Base-by-base conservation (phyloP, 139 green algal species). In the Chlorella ohadii region DNA sequence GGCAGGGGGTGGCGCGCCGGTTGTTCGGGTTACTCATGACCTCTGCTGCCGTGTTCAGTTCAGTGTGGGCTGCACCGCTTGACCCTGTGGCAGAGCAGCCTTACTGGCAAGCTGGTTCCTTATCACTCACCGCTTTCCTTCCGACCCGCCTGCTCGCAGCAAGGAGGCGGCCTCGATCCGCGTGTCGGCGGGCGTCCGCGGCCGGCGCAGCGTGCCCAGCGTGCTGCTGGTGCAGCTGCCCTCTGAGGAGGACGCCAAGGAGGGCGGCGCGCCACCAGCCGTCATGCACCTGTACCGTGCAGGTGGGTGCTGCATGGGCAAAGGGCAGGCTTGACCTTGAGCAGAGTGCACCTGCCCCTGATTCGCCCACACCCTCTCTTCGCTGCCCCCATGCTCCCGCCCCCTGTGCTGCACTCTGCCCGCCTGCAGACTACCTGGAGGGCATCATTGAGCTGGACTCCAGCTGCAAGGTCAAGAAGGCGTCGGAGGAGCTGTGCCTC, bases 251-350 rank as follows among this genome's bases (percentile, higher is more conserved):
- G 38, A 75, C 2, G 38, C 36, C 25, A 27, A 27, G 38, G 44
- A 63, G 27, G 31, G 16, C 28, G 31, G 17, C 47, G n/a, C n/a
- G n/a, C 3, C 23, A 23, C 15, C 25, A 6, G 51, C 31, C 74
- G 68, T 16, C 13, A 39, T 80, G 74, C 74, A 67, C 74, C 28
- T 80, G 23, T 68, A 80, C 33, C 74, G 74, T 6, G 74, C 74
- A 68, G 74, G 74, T 68, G 72, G 23, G 36, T 76, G 70, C 20
- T 36, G 67, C 36, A 5, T 31, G 36, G 41, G 67, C 1, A 56
- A 19, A n/a, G n/a, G n/a, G n/a, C n/a, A n/a, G n/a, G n/a, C n/a
- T n/a, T n/a, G n/a, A n/a, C n/a, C n/a, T n/a, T n/a, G n/a, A n/a
- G n/a, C n/a, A n/a, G n/a, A n/a, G n/a, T n/a, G n/a, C n/a, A n/a